Percentiles rank a stretch among this genome's conserved stretches.
Conservation (phyloP, 2,329 filamentous ascomycete genomes). For the Fusarium brachygibbosum region DNA sequence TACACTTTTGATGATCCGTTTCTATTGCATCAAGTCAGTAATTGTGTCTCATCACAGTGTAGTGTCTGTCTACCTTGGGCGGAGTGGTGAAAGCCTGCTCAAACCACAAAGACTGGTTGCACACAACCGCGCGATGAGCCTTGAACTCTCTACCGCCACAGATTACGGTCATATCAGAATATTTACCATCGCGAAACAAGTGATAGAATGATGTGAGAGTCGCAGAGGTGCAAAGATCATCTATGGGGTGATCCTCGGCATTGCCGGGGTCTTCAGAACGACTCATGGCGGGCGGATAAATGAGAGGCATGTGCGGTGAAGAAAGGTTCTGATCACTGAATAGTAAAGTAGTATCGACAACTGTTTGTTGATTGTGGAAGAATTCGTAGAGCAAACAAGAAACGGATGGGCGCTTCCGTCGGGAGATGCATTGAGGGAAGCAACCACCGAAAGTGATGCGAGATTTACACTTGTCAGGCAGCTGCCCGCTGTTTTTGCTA, state of each 20-base stretch:
- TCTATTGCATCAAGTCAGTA: neutral
- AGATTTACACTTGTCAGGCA: neutral
- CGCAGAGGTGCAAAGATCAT: conserved; percentile 12
- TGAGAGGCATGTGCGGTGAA: neutral
- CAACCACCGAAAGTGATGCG: neutral
- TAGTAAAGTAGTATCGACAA: too few species aligned
- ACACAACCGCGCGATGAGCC: conserved; percentile 54
- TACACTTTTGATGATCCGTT: conserved; percentile 18
- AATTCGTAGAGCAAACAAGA: neutral
- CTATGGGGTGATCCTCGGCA: neutral
- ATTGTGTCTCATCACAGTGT: neutral
- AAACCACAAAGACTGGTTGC: conserved; percentile 53
- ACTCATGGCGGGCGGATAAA: neutral
- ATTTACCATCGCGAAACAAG: conserved; percentile 38
- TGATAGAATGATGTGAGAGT: neutral
- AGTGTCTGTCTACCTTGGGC: conserved; percentile 45
- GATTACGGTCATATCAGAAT: conserved; percentile 52
- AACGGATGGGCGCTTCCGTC: neutral
- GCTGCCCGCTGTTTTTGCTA: neutral
- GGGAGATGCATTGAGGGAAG: neutral
- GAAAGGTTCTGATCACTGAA: neutral
- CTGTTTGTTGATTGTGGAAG: neutral
- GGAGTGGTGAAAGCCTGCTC: conserved; percentile 44
- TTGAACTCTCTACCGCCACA: conserved; percentile 51
- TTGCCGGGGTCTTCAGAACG: neutral